Evolutionary conservation across 2,329 filamentous ascomycete species (phyloP).

Genomic region (Cucurbitaria berberidis): DNA sequence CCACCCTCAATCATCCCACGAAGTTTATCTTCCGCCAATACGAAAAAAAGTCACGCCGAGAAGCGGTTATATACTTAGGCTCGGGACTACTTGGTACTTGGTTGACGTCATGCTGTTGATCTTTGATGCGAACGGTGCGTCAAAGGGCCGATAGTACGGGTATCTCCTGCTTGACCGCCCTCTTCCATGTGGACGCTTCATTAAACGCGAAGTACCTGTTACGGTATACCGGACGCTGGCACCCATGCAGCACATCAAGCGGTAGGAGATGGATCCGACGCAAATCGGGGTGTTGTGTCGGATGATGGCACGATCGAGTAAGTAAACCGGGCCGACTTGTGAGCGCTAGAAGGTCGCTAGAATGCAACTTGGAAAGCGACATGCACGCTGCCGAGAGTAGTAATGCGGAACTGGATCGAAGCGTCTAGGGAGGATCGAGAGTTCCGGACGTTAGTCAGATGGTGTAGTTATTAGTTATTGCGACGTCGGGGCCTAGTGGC

Average conservation of each 20-base stretch:
- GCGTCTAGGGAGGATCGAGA: too few species aligned
- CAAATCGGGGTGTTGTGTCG: neutral
- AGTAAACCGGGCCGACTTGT: neutral
- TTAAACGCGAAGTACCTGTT: neutral
- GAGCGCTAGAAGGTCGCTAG: constrained; percentile 1
- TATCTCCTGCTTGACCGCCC: too few species aligned
- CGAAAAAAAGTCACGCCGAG: too few species aligned
- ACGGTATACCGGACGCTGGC: neutral
- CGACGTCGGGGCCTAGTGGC: too few species aligned
- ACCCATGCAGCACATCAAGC: constrained; percentile 1
- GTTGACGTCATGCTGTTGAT: neutral
- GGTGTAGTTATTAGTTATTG: too few species aligned
- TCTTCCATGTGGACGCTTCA: neutral
- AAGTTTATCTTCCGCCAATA: too few species aligned
- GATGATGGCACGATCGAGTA: neutral
- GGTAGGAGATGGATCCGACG: neutral
- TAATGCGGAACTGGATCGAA: neutral
- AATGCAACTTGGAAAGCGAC: neutral
- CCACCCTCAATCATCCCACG: too few species aligned
- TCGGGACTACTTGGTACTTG: too few species aligned
- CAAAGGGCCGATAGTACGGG: neutral
- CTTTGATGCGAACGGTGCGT: neutral
- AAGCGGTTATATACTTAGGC: too few species aligned
- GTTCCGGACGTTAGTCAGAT: too few species aligned
- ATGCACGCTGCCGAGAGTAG: neutral